Conservation (phyloP, 805 yeast species). For the Blastobotrys muscicola region DNA sequence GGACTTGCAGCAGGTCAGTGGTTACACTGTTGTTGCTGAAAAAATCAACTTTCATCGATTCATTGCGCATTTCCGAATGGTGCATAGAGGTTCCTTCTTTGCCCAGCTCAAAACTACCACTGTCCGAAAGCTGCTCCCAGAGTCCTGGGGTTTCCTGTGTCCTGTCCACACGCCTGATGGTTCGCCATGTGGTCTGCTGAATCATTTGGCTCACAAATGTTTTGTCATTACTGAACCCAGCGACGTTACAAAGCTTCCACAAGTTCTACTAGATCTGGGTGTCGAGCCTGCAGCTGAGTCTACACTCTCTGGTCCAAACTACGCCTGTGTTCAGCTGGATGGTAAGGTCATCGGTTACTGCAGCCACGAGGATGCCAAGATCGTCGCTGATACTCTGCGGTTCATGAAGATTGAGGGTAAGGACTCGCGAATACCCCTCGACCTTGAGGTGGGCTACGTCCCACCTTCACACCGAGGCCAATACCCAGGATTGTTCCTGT, state of each 20-base stretch:
- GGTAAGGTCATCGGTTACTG: slow-evolving; percentile 94
- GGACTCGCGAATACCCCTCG: slow-evolving; percentile 63
- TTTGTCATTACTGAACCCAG: slow-evolving; percentile 66
- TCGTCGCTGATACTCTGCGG: slow-evolving; percentile 83
- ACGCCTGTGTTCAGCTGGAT: slow-evolving; percentile 87
- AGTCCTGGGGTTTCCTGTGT: slow-evolving; percentile 98
- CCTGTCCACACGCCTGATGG: slow-evolving; percentile 99
- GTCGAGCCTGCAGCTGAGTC: slow-evolving; percentile 64
- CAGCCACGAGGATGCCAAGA: slow-evolving; percentile 75
- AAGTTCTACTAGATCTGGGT: slow-evolving; percentile 60
- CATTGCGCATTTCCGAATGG: slow-evolving; percentile 98
- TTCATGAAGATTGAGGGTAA: slow-evolving; percentile 82
- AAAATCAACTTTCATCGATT: slow-evolving; percentile 95
- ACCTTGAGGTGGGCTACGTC: slow-evolving; percentile 87
- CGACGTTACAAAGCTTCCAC: slow-evolving; percentile 66
- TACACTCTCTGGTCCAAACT: slow-evolving; percentile 75
- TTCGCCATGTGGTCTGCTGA: slow-evolving; percentile 95
- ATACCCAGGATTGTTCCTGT: slow-evolving; percentile 88
- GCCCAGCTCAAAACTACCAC: slow-evolving; percentile 97
- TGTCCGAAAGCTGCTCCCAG: slow-evolving; percentile 91
- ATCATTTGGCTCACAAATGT: slow-evolving; percentile 95
- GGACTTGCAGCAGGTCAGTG: slow-evolving; percentile 95
- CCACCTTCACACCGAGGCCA: slow-evolving; percentile 96
- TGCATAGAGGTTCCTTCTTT: slow-evolving; percentile 98
- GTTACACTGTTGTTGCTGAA: slow-evolving; percentile 97